A percentile compares a stretch with the other conserved stretches of the same genome.
Conservation (phyloP, 805 yeast species). For the Candida anglica region DNA sequence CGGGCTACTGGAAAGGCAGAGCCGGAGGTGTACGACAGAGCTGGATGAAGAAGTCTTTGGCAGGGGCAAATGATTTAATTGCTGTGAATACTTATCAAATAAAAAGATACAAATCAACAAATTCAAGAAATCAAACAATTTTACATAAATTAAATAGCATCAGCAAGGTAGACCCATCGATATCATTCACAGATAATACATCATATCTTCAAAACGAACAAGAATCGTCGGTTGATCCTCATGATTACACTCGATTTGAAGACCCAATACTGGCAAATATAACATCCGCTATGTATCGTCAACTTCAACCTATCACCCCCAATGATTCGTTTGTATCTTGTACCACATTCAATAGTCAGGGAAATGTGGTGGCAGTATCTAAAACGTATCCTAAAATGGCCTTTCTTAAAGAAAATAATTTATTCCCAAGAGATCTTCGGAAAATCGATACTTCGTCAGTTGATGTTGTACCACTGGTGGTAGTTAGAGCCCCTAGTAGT, state of each 20-base stretch:
- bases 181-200: slow-evolving; percentile 2
- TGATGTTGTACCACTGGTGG: slow-evolving; percentile 86
- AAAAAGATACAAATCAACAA: no score
- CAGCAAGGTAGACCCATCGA: neutral
- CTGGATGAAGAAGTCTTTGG: no score
- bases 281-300: slow-evolving; percentile 8
- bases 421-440: slow-evolving; percentile 83
- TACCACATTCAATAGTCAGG: slow-evolving; percentile 70
- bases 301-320: slow-evolving; percentile 42
- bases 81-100: no score
- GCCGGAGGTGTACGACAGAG: no score
- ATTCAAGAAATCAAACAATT: no score
- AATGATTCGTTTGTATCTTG: slow-evolving; percentile 62
- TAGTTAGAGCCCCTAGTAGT: slow-evolving; percentile 69
- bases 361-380: slow-evolving; percentile 67
- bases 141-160: no score
- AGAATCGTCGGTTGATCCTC: no score
- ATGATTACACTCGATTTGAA: slow-evolving; percentile 1
- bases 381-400: slow-evolving; percentile 70
- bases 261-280: slow-evolving; percentile 1
- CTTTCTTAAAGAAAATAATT: slow-evolving; percentile 62
- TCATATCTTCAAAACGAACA: neutral
- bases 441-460: slow-evolving; percentile 71
- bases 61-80: no score
- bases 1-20: no score